Base-by-base conservation (phyloP, 805 yeast species). In the Saccharomycopsis amapae region DNA sequence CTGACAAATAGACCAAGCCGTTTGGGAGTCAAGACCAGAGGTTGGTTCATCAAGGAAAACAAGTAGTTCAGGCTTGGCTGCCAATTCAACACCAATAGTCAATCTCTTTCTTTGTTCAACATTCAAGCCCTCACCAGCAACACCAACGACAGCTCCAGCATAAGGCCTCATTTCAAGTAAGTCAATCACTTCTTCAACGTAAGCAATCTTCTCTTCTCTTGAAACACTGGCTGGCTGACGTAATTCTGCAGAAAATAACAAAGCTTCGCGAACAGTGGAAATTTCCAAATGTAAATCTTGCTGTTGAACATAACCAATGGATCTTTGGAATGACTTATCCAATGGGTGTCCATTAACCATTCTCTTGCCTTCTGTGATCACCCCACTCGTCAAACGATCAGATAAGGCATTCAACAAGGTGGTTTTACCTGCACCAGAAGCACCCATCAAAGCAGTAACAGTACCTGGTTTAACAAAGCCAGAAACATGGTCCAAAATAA, bases 341-440 rank as follows among this genome's bases (percentile, higher is more conserved):
- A 81, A 66, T 6, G 76, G 71, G 42, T 70, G 69, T 45, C 87
- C 88, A 59, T 84, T 81, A 22, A 83, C 89, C 60, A 80, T 64
- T 71, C 78, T 72, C 56, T 80, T 83, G 56, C 85, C 85, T 22
- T 26, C 35, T 32, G 86, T 73, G 35, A 83, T 75, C 15, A 76
- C 78, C 63, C 90, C 93, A 60, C 75, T 68, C 36, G 79, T 73
- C 45, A 81, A 75, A 61, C 90, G 73, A 57, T 79, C 84, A 19
- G 87, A 79, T 50, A 84, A 70, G 54, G 81, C 79, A 61, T 83
- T 82, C 55, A 84, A 68, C 48, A 83, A 66, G 2, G 90, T 84
- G 22, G 93, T 83, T 58, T 83, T 83, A 67, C 93, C 93, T 38
- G 93, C 93, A 66, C 93, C 93, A 28, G 90, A 83, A 44, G 81